Conservation (phyloP, 208 protist species). For the Herpetomonas samuelpessoai region DNA sequence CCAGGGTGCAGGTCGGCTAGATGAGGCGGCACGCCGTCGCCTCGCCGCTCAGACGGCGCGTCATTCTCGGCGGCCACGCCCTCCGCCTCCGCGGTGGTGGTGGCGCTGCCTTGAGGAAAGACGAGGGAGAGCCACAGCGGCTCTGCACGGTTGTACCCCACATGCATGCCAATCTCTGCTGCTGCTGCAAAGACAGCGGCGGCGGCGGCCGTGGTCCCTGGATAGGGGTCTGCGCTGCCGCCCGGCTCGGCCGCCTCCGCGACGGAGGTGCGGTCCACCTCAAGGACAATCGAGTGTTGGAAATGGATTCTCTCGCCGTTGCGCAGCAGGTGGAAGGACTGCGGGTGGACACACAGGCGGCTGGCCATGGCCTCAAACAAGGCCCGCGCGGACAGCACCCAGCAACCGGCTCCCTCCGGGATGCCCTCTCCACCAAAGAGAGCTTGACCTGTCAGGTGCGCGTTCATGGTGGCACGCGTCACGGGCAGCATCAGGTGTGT, state of each 20-base stretch:
- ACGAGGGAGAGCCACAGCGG: constrained; percentile 49
- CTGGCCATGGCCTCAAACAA: constrained; percentile 63
- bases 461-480: constrained; percentile 14
- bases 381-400: constrained; percentile 45
- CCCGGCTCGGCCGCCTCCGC: not conserved
- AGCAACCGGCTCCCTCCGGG: constrained; percentile 10
- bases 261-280: constrained; percentile 23
- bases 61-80: constrained; percentile 11
- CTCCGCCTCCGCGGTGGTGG: not conserved
- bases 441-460: constrained; percentile 6
- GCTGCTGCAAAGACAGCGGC: not conserved
- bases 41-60: constrained; percentile 11
- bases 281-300: constrained; percentile 50
- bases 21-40: constrained; percentile 39
- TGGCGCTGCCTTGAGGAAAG: constrained; percentile 20
- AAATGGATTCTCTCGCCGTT: constrained; percentile 63
- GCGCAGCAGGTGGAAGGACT: constrained; percentile 53
- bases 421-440: not conserved
- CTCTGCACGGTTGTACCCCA: constrained; percentile 31
- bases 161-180: no score
- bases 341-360: constrained; percentile 53
- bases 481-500: constrained; percentile 26
- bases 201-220: not conserved
- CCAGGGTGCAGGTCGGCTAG: constrained; percentile 31
- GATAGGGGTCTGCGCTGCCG: not conserved